These are phyloP conservation scores for Zygotorulaspora mrakii DNA, from an alignment of 1,139 yeast genomes.

Conservation along the genomic window DNA sequence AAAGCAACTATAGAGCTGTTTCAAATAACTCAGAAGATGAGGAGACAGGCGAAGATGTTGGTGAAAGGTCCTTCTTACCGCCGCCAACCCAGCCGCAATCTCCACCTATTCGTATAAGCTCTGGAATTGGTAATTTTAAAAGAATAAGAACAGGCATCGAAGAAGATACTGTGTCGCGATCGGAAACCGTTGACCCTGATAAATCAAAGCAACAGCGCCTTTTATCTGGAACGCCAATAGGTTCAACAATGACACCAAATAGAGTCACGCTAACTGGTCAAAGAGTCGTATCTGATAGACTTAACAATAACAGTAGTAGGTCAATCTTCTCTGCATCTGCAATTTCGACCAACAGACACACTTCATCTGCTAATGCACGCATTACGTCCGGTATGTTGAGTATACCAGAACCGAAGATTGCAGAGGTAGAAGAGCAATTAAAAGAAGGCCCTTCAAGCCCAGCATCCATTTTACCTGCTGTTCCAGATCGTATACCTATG, in stretches of 20 bases:
- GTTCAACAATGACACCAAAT: conserved; percentile 33
- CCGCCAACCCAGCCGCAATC: conserved; percentile 39
- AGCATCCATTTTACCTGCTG: conserved; percentile 33
- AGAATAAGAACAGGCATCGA: conserved; percentile 24
- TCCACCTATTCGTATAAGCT: conserved; percentile 38
- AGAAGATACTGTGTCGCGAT: conserved; percentile 37
- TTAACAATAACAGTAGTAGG: conserved; percentile 10
- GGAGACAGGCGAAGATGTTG: conserved; percentile 29
- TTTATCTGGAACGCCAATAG: conserved; percentile 32
- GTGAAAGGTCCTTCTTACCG: conserved; percentile 36
- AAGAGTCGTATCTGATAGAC: conserved; percentile 32
- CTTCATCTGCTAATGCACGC: conserved; percentile 36
- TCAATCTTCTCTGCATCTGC: conserved; percentile 14
- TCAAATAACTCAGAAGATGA: conserved; percentile 33
- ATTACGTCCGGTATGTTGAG: conserved; percentile 67
- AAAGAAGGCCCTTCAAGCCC: conserved; percentile 38
- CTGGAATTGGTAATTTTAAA: conserved; percentile 34
- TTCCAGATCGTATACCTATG: conserved; percentile 37
- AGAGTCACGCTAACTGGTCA: conserved; percentile 35
- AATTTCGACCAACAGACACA: conserved; percentile 10
- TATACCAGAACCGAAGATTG: conserved; percentile 42
- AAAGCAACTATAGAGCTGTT: conserved; percentile 18
- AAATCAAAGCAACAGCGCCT: conserved; percentile 36
- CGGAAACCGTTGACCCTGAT: conserved; percentile 39
- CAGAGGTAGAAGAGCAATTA: conserved; percentile 39